phyloP scores from a whole-genome alignment of 805 yeast genomes.

The Teunomyces pallodes region DNA sequence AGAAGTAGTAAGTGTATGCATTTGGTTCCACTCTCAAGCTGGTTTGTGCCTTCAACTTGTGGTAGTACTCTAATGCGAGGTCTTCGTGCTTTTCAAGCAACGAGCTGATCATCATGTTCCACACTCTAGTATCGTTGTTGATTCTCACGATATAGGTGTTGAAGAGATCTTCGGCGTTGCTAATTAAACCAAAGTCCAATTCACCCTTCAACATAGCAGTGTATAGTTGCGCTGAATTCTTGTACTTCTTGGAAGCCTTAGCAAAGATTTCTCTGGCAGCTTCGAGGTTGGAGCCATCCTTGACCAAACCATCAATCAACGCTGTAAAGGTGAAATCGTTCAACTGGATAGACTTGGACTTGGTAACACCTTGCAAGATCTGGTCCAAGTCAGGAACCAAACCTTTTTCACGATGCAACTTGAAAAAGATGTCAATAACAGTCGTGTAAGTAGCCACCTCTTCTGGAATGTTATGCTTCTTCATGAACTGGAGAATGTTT shows the following conservation, averaged over 20 bases:
- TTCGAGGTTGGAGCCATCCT: conserved; percentile 42
- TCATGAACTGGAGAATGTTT: conserved; percentile 47
- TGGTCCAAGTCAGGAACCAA: conserved; percentile 38
- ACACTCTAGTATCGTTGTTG: conserved; percentile 35
- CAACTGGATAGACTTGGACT: conserved; percentile 24
- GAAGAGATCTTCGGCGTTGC: conserved; percentile 30
- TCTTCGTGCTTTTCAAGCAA: conserved; percentile 30
- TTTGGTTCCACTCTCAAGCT: conserved; percentile 37
- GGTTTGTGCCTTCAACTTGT: conserved; percentile 26
- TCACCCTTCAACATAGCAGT: conserved; percentile 50
- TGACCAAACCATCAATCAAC: conserved; percentile 52
- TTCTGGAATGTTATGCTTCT: conserved; percentile 41
- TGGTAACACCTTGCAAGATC: conserved; percentile 42
- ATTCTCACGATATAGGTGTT: conserved; percentile 33
- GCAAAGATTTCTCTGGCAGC: conserved; percentile 54
- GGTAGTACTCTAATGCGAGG: conserved; percentile 42
- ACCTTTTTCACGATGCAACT: conserved; percentile 43
- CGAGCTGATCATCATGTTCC: conserved; percentile 39
- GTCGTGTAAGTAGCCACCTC: conserved; percentile 65
- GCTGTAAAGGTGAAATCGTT: conserved; percentile 50
- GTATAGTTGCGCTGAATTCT: conserved; percentile 35
- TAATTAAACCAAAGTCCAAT: conserved; percentile 37
- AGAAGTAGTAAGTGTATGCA: conserved; percentile 47
- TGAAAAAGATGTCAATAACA: conserved; percentile 53
- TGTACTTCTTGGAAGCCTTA: conserved; percentile 32